Conservation (phyloP, 768 basidiomycete species). For the Termitomyces sp. region DNA sequence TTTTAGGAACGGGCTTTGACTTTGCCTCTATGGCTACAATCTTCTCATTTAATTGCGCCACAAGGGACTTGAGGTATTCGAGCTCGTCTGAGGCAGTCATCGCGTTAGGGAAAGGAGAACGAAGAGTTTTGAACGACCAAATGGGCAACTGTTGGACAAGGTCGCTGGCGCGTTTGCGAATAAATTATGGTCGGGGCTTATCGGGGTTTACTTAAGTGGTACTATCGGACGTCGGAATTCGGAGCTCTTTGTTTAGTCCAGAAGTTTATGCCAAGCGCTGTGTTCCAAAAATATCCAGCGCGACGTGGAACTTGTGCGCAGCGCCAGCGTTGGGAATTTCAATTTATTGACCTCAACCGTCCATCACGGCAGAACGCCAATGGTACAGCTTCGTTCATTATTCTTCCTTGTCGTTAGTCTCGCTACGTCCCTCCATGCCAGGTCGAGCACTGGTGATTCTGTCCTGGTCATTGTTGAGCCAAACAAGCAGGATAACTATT, state of each 20-base stretch:
- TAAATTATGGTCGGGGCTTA: slow-evolving; percentile 28
- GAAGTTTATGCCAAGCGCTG: slow-evolving; percentile 10
- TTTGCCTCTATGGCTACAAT: slow-evolving; percentile 75
- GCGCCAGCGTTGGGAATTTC: slow-evolving; percentile 13
- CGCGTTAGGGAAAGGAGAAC: slow-evolving; percentile 15
- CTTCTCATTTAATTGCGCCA: slow-evolving; percentile 87
- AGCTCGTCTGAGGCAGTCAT: slow-evolving; percentile 79
- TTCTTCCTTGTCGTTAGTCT: slow-evolving; percentile 30
- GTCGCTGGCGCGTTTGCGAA: slow-evolving; percentile 12
- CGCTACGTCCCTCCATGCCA: slow-evolving; percentile 39
- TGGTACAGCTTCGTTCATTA: slow-evolving; percentile 36
- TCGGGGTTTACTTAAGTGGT: too few species aligned
- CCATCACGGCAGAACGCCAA: slow-evolving; percentile 16
- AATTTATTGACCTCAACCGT: slow-evolving; percentile 12
- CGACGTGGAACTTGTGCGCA: slow-evolving; percentile 19
- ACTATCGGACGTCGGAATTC: background rate
- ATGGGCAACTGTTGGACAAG: slow-evolving; percentile 12
- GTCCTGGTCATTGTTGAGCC: slow-evolving; percentile 86
- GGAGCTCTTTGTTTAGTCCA: slow-evolving; percentile 12
- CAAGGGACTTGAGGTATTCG: slow-evolving; percentile 92
- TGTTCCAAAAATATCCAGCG: slow-evolving; percentile 18
- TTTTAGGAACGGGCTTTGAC: slow-evolving; percentile 47
- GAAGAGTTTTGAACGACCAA: slow-evolving; percentile 7
- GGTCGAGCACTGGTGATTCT: slow-evolving; percentile 77
- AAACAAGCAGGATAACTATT: slow-evolving; percentile 66